Conservation (phyloP, 257 asterid species). For the Forsythia viridissima region DNA sequence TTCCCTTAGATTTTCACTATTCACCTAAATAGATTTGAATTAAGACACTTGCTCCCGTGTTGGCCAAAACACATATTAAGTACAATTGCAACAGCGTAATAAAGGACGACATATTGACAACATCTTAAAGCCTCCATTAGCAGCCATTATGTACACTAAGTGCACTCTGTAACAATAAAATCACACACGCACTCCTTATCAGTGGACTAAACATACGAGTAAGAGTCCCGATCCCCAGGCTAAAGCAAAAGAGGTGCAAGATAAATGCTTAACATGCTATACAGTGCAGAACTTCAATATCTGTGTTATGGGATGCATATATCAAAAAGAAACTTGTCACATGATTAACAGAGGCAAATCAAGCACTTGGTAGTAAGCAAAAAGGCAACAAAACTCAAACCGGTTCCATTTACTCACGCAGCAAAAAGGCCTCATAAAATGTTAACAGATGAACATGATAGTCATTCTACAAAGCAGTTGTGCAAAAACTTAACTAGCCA, state of each 20-base stretch:
- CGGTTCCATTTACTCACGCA: background rate
- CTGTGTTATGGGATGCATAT: background rate
- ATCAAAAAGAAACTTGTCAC: background rate
- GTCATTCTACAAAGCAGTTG: background rate
- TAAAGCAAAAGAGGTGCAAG: background rate
- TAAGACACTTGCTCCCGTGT: conserved; percentile 25
- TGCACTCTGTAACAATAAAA: background rate
- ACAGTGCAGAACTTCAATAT: background rate
- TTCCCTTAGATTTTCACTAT: conserved; percentile 61
- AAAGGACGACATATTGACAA: background rate
- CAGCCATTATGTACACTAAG: background rate
- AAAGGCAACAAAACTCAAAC: background rate
- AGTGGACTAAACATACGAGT: background rate
- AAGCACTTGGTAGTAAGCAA: background rate
- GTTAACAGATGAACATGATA: background rate
- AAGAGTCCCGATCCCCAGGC: background rate
- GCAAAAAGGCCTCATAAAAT: background rate
- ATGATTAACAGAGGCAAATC: background rate
- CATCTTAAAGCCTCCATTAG: background rate
- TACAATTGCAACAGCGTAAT: background rate
- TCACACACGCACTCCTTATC: background rate
- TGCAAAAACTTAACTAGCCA: background rate
- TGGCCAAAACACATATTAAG: background rate
- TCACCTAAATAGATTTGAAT: conserved; percentile 51
- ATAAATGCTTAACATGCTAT: background rate